A percentile compares a stretch with the other conserved stretches of the same genome.
These are phyloP conservation scores for Ajuga chamaepitys DNA, from an alignment of 257 asterid genomes.

Conservation along the genomic window DNA sequence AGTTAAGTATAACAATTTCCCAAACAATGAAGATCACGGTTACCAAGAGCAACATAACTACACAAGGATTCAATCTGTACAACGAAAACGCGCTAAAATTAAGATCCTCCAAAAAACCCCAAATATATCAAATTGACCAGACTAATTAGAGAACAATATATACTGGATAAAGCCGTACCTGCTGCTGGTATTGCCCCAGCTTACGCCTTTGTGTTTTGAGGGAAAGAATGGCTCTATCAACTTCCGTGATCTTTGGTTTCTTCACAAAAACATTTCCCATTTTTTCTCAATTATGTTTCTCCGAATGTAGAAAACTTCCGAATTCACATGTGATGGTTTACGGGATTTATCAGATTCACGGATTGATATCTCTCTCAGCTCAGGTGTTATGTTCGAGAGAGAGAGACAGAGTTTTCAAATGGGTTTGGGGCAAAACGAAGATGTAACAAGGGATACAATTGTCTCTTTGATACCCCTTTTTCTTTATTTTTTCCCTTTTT, in stretches of 20 bases:
- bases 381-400: not conserved
- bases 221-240: conserved; percentile 86
- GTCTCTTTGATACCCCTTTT: not conserved
- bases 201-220: conserved; percentile 96
- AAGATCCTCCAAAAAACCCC: not conserved
- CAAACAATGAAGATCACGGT: not conserved
- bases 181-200: conserved; percentile 90
- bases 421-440: conserved; percentile 8
- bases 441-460: not conserved
- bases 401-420: not conserved
- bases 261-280: conserved; percentile 94
- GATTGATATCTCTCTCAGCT: conserved; percentile 1
- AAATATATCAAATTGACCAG: not conserved
- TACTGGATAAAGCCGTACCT: conserved; percentile 32
- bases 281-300: not conserved
- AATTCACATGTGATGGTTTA: not conserved
- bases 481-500: not conserved
- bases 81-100: not conserved
- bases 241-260: conserved; percentile 91
- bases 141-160: not conserved
- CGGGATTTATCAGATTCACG: not conserved
- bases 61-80: conserved; percentile 8
- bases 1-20: not conserved
- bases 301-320: not conserved
- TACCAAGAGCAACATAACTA: not conserved